Conservation (phyloP, 2,329 filamentous ascomycete species). For the Curvularia eragrostidis region DNA sequence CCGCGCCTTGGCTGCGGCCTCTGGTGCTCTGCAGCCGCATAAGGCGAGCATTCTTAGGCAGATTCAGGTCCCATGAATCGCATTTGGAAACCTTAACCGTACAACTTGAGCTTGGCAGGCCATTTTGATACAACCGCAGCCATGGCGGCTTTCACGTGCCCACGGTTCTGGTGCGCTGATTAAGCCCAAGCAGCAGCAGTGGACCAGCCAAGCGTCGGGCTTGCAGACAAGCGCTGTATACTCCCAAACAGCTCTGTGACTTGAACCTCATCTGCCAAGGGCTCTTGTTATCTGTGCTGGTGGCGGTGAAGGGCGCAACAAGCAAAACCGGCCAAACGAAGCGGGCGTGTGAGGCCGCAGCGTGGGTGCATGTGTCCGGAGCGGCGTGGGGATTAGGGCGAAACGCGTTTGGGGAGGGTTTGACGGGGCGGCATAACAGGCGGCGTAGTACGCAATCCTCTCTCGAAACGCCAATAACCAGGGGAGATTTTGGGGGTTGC, state of each 20-base stretch:
- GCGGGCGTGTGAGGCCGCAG: neutral
- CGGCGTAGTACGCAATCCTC: slow-evolving; percentile 2
- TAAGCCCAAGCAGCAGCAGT: neutral
- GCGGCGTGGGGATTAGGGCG: neutral
- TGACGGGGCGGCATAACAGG: neutral
- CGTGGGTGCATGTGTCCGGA: neutral
- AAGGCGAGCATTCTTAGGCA: neutral
- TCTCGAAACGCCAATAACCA: neutral
- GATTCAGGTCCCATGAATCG: neutral
- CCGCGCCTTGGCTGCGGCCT: neutral
- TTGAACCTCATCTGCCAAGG: neutral
- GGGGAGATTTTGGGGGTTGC: neutral
- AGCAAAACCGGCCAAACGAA: neutral
- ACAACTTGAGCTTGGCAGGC: neutral
- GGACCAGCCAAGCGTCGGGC: neutral
- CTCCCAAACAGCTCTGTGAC: neutral
- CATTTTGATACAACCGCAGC: neutral
- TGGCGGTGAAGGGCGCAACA: neutral
- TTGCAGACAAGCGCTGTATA: neutral
- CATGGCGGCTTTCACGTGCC: neutral
- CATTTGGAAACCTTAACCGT: neutral
- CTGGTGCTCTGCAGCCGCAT: neutral
- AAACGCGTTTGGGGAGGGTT: neutral
- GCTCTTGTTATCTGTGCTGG: neutral
- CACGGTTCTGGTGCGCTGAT: neutral